Conservation (phyloP, 257 asterid species). For the Penstemon newberryi region DNA sequence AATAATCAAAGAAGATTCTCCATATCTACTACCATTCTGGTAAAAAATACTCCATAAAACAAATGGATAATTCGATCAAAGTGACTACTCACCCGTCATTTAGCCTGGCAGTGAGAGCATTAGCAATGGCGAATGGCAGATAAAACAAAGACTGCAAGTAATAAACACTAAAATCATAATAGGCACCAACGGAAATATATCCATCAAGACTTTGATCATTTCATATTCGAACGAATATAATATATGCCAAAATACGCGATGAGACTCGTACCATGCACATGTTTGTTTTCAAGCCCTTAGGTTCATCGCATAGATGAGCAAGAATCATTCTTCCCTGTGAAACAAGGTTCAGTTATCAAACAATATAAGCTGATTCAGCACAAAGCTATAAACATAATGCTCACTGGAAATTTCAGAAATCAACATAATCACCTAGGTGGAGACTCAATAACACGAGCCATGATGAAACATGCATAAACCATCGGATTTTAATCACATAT, state of each 20-base stretch:
- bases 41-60: conserved; percentile 4
- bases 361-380: conserved; percentile 15
- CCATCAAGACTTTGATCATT: background rate
- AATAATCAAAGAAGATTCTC: conserved; percentile 12
- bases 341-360: conserved; percentile 30
- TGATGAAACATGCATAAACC: background rate
- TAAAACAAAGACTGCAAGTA: conserved; percentile 75
- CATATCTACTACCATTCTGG: conserved; percentile 16
- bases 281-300: conserved; percentile 93
- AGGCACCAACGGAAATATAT: background rate
- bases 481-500: background rate
- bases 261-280: conserved; percentile 82
- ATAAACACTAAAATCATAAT: conserved; percentile 21
- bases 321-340: conserved; percentile 93
- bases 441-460: background rate
- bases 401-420: background rate
- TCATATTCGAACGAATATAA: no score
- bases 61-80: conserved; percentile 11
- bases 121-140: conserved; percentile 91
- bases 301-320: conserved; percentile 93
- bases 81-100: conserved; percentile 72
- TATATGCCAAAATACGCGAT: background rate
- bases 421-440: background rate
- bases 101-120: conserved; percentile 83
- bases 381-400: conserved; percentile 12